A percentile compares a stretch with the other conserved stretches of the same genome.
Conservation (phyloP, 202 grass and related monocot genomes). For the Zoysia matrella region DNA sequence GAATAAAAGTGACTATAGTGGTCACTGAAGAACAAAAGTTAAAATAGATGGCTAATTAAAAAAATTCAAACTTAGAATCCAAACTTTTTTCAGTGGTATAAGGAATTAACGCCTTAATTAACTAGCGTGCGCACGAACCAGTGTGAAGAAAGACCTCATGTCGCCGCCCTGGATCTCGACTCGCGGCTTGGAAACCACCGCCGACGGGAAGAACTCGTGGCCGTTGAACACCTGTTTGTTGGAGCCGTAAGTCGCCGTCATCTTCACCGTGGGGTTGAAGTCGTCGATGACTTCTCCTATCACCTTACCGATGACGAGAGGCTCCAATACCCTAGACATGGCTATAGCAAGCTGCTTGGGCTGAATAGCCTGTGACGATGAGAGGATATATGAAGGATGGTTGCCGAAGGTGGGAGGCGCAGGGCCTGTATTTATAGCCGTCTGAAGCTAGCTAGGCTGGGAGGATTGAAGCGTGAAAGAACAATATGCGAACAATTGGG, state of each 20-base stretch:
- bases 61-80: no score
- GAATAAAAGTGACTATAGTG: no score
- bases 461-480: not conserved
- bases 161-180: slow-evolving; percentile 84
- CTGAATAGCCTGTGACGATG: not conserved
- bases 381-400: slow-evolving; percentile 12
- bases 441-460: not conserved
- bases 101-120: no score
- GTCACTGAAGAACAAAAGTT: no score
- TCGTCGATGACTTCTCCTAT: no score
- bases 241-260: no score
- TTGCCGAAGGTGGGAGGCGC: slow-evolving; percentile 14
- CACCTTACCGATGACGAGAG: slow-evolving; percentile 83
- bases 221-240: no score
- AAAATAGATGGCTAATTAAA: no score
- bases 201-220: no score
- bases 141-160: slow-evolving; percentile 87
- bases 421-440: slow-evolving; percentile 55
- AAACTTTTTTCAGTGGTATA: no score
- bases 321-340: slow-evolving; percentile 81
- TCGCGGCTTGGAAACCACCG: no score
- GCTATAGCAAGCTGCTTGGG: slow-evolving; percentile 30
- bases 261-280: no score
- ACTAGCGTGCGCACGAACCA: slow-evolving; percentile 48
- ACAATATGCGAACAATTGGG: not conserved